A percentile compares a stretch with the other conserved stretches of the same genome.
Conservation (phyloP, 78 protist species). For the Dictyostelium brefeldianum region DNA sequence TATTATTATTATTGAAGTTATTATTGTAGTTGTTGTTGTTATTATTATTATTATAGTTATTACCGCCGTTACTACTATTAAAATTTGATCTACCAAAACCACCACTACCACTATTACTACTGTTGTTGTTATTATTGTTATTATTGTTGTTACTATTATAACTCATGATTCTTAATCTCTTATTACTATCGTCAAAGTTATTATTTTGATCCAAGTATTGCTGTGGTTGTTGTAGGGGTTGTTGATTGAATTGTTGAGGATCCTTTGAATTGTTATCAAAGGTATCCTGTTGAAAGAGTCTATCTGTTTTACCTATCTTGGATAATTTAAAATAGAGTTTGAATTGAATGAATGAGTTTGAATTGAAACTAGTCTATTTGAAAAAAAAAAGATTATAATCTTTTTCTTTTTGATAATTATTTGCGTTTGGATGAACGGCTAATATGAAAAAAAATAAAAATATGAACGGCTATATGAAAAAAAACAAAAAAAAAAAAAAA, state of each 20-base stretch:
- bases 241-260: too few relatives aligned
- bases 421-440: too few relatives aligned
- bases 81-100: not conserved
- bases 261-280: conserved; percentile 6
- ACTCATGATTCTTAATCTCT: conserved; percentile 1
- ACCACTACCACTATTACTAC: too few relatives aligned
- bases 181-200: not conserved
- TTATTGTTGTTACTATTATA: not conserved
- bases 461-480: too few relatives aligned
- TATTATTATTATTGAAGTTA: not conserved
- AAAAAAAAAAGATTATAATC: too few relatives aligned
- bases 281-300: conserved; percentile 1
- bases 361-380: too few relatives aligned
- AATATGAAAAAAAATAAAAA: not conserved
- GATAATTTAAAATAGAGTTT: too few relatives aligned
- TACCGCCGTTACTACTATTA: not conserved
- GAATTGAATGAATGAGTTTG: too few relatives aligned
- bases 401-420: too few relatives aligned
- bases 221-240: not conserved
- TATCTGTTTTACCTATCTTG: conserved; percentile 17
- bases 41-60: not conserved
- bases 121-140: not conserved
- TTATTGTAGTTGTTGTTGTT: not conserved
- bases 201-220: not conserved
- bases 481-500: not conserved